Conservation (phyloP, 129 eudicot species). For the Pulicaria dysenterica region DNA sequence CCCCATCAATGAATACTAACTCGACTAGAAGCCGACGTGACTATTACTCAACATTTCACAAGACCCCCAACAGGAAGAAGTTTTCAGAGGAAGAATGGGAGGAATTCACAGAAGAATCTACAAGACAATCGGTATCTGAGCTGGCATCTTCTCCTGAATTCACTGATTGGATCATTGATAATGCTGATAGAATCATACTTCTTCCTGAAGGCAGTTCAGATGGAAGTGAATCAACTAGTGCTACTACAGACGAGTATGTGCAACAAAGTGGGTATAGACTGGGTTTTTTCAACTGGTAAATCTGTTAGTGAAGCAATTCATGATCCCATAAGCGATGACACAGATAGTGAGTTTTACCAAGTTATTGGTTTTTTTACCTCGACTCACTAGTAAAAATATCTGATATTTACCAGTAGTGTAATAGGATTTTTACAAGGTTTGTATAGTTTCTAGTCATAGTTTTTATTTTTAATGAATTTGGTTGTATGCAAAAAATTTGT, state of each 20-base stretch:
- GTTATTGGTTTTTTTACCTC: not conserved
- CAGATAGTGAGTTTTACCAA: not conserved
- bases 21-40: slow-evolving; percentile 32
- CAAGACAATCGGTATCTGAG: slow-evolving; percentile 63
- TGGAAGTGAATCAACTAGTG: slow-evolving; percentile 51
- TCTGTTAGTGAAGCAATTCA: not conserved
- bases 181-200: slow-evolving; percentile 63
- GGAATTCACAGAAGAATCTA: slow-evolving; percentile 74
- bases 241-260: slow-evolving; percentile 63
- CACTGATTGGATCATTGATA: slow-evolving; percentile 68
- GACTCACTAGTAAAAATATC: not conserved
- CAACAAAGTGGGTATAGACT: slow-evolving; percentile 42
- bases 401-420: not conserved
- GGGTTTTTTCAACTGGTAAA: slow-evolving; percentile 53
- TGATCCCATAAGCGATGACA: not conserved
- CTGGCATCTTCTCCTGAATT: slow-evolving; percentile 79
- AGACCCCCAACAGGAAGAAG: slow-evolving; percentile 68
- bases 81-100: slow-evolving; percentile 74
- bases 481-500: slow-evolving; percentile 9
- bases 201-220: slow-evolving; percentile 53
- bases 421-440: slow-evolving; percentile 1
- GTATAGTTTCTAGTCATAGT: slow-evolving; percentile 17
- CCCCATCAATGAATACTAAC: slow-evolving; percentile 36
- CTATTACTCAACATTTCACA: slow-evolving; percentile 73
- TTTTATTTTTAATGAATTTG: slow-evolving; percentile 1